Evolutionary conservation across 1,284 basidiomycete species (phyloP), one percentile per base, ranked within the genome.

Genomic region (Cryptococcus depauperatus): DNA sequence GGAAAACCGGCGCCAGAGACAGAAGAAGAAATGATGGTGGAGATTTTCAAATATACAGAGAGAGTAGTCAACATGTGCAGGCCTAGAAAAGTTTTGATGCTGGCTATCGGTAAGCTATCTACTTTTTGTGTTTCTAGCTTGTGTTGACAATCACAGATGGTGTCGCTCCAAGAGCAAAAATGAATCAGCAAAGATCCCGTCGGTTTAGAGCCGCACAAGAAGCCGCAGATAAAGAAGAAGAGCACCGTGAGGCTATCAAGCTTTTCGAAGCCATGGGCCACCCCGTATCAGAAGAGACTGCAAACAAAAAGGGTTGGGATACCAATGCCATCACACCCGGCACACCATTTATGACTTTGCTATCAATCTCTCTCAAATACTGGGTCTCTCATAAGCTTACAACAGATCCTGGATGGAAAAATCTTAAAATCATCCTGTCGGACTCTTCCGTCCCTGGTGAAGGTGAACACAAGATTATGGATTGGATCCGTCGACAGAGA

Each of bases 381-480:
- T 99, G 95, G 95, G 86, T 97, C 1, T 86, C 85, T 0, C 79
- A 86, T 58, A 98, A 98, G 74, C 81, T 97, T 71, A 96, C 95
- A 60, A 81, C 80, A 0, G 93, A 98, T 68, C 83, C 89, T 0
- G 92, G 90, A 40, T 99, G 95, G 95, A 91, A 89, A 66, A 78
- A 85, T 27, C 46, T 96, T 33, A 82, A 97, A 76, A 86, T 99
- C 52, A 83, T 98, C 55, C 89, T 99, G 51, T 98, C 95, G 2
- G 95, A 98, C 59, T 89, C 93, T 2, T 84, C 85, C 46, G 95
- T 98, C 9, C 93, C 93, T 1, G 93, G 93, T 55, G 95, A 99
- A 72, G 95, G 95, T 64, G 95, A 99, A 70, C 95, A 99, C 74
- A 99, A 99, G 75, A 97, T 99, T 57, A 97, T 99, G 89, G 95